Evolutionary conservation across 1,284 basidiomycete species (phyloP).

Genomic region (Fomitopsis pinicola): DNA sequence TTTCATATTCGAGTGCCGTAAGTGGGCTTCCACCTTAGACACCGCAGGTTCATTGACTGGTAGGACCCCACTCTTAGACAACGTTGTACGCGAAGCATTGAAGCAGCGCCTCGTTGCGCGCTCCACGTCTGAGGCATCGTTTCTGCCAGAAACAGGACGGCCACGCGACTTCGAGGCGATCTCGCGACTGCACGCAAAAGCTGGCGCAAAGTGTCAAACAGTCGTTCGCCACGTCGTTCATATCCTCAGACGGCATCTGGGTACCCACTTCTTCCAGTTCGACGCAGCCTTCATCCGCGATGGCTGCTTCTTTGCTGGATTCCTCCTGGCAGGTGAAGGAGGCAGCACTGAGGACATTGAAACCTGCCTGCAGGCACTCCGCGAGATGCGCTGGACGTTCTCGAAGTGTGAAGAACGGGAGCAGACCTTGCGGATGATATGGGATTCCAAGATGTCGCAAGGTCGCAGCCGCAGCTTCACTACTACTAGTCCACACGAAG

Average conservation of each 20-base stretch:
- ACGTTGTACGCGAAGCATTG: constrained; percentile 59
- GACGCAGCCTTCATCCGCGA: constrained; percentile 80
- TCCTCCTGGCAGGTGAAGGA: constrained; percentile 55
- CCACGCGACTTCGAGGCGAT: constrained; percentile 29
- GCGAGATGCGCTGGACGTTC: constrained; percentile 78
- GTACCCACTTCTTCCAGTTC: constrained; percentile 66
- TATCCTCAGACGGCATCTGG: constrained; percentile 58
- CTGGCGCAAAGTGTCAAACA: constrained; percentile 48
- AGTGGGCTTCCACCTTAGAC: constrained; percentile 24
- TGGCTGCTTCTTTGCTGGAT: constrained; percentile 76
- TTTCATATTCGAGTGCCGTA: constrained; percentile 76
- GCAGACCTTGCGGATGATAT: constrained; percentile 56
- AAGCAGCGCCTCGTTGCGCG: constrained; percentile 44
- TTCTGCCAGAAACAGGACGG: constrained; percentile 19
- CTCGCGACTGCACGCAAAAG: constrained; percentile 48
- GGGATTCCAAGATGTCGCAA: constrained; percentile 32
- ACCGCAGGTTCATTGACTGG: constrained; percentile 4
- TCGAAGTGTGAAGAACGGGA: constrained; percentile 70
- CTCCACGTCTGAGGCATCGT: constrained; percentile 16
- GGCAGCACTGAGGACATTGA: constrained; percentile 66
- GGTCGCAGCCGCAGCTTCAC: constrained; percentile 18
- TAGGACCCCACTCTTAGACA: constrained; percentile 39
- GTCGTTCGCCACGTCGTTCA: constrained; percentile 49
- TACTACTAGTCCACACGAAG: constrained; percentile 19
- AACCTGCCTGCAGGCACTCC: constrained; percentile 66